These are phyloP conservation scores for Tricholoma bakamatsutake DNA, from an alignment of 768 basidiomycete genomes.

Conservation along the genomic window DNA sequence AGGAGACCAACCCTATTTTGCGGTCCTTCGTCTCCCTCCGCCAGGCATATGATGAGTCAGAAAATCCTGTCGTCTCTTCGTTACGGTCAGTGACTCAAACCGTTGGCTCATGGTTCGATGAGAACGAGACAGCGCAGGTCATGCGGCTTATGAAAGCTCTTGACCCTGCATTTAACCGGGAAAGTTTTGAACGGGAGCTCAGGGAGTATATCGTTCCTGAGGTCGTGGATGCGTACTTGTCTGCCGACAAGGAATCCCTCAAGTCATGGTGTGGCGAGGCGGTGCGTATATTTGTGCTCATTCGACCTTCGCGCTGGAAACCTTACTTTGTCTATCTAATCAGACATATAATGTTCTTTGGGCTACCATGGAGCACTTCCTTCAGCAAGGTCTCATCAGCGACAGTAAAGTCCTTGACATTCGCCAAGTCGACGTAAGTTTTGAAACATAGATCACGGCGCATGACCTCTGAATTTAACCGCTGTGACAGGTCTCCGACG, in stretches of 20 bases:
- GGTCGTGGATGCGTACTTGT: conserved; percentile 92
- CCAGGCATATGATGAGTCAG: conserved; percentile 84
- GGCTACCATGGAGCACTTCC: conserved; percentile 95
- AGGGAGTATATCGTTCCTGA: conserved; percentile 98
- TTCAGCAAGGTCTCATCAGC: conserved; percentile 83
- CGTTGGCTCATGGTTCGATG: conserved; percentile 89
- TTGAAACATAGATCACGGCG: not conserved
- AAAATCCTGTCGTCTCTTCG: conserved; percentile 80
- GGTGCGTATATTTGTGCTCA: conserved; percentile 40
- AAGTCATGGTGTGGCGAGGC: conserved; percentile 94
- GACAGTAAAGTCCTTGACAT: conserved; percentile 96
- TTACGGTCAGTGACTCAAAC: conserved; percentile 80
- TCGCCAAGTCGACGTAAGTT: conserved; percentile 88
- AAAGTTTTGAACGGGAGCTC: conserved; percentile 83
- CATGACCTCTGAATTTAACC: not conserved
- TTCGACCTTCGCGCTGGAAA: not conserved
- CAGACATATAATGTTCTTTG: conserved; percentile 98
- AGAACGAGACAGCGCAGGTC: conserved; percentile 98
- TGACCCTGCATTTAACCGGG: conserved; percentile 84
- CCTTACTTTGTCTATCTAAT: not conserved
- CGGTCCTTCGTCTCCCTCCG: conserved; percentile 52
- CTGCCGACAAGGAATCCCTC: conserved; percentile 81
- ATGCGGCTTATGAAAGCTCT: conserved; percentile 79
- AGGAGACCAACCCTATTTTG: conserved; percentile 75
- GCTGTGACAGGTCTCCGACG: conserved; percentile 60